These are phyloP conservation scores for Apostasia ramifera DNA, from an alignment of 106 monocot species.

Conservation along the genomic window DNA sequence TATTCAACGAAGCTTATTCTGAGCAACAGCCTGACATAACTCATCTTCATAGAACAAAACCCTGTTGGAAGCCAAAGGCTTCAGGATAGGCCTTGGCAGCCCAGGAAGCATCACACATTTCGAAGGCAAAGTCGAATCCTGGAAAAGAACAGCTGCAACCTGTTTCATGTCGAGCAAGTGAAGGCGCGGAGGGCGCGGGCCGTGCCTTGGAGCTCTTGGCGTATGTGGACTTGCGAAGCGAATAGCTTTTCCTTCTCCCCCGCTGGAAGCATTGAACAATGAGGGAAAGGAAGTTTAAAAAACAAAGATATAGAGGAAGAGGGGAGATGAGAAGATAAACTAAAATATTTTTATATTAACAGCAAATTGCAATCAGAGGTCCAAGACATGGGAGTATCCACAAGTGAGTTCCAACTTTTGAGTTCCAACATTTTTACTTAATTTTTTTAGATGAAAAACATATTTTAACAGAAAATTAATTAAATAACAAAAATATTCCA, in stretches of 20 bases:
- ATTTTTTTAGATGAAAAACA: no score
- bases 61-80: slow-evolving; percentile 48
- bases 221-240: slow-evolving; percentile 37
- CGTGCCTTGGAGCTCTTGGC: slow-evolving; percentile 74
- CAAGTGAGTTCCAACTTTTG: no score
- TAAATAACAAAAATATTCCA: no score
- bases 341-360: neutral
- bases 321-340: neutral
- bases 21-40: slow-evolving; percentile 85
- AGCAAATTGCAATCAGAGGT: no score
- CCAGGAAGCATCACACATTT: slow-evolving; percentile 30
- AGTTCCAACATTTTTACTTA: no score
- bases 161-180: slow-evolving; percentile 52
- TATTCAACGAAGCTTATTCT: slow-evolving; percentile 71
- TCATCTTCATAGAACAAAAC: slow-evolving; percentile 84
- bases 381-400: no score
- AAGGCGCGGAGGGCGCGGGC: slow-evolving; percentile 31
- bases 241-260: slow-evolving; percentile 21
- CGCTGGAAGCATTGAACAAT: slow-evolving; percentile 18
- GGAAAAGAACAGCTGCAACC: slow-evolving; percentile 78
- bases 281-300: neutral
- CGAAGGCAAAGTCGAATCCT: slow-evolving; percentile 35
- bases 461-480: no score
- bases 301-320: neutral
- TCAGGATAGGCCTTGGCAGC: slow-evolving; percentile 42